Base-by-base conservation (phyloP, 2,329 filamentous ascomycete species). In the Venturia pyrina region DNA sequence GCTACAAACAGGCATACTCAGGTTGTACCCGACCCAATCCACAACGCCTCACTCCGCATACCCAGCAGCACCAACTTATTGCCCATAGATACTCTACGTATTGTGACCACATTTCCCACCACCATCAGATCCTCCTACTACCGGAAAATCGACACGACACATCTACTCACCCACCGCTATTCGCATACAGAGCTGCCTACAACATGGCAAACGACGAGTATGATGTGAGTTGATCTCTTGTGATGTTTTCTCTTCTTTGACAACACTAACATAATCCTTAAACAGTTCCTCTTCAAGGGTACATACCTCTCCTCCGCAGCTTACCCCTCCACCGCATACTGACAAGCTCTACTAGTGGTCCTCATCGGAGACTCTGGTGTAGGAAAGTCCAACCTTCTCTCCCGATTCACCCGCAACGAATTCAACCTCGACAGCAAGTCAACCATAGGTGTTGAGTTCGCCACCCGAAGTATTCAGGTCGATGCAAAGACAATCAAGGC, bases 401-500 rank as follows among this genome's bases (percentile, higher is more conserved):
- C 93, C 82, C 90, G 96, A 81, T 99, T 99, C 87, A 98, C 95
- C 73, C 92, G 95, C 78, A 98, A 99, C 80, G 95, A 99, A 82
- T 99, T 99, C 89, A 98, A 98, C 82, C 86, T 98, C 71, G 95
- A 99, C 82, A 96, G 93, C 79, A 98, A 99, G 87, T 98, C 95
- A 70, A 99, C 95, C 73, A 99, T 99, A 81, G 95, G 95, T 74
- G 95, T 99, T 79, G 95, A 99, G 82, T 99, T 99, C 78, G 95
- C 96, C 73, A 99, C 95, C 72, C 89, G 95, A 70, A 97, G 92
- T 72, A 99, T 99, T 78, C 93, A 98, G 81, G 95, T 99, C 75
- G 95, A 99, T 81, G 90, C 90, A 76, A 99, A 99, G 86, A 99
- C 95, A 70, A 99, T 99, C 87, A 99, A 99, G 85, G 95, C 95